These are phyloP conservation scores for Cyclocybe aegerita DNA, from an alignment of 768 basidiomycete genomes.

Conservation along the genomic window DNA sequence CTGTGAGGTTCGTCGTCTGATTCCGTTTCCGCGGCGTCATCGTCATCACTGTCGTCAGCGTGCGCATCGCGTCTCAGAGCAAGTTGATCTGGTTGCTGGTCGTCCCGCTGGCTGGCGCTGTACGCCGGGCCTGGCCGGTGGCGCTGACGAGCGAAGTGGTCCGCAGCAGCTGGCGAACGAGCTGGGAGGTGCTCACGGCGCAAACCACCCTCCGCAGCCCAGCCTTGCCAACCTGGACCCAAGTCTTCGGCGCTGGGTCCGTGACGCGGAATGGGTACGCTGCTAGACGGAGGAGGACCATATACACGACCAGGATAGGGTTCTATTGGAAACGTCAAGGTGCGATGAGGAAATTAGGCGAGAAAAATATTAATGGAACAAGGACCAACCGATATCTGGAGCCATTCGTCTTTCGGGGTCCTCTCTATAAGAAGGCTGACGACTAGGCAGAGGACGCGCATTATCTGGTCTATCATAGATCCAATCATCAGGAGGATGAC, in stretches of 20 bases:
- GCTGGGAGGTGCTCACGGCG: not conserved
- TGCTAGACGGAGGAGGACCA: not conserved
- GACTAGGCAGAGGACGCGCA: conserved; percentile 11
- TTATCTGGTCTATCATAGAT: conserved; percentile 14
- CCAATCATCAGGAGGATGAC: conserved; percentile 15
- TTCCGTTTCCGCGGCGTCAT: conserved; percentile 15
- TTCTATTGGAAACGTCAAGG: not conserved
- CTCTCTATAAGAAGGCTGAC: conserved; percentile 17
- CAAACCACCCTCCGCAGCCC: conserved; percentile 8
- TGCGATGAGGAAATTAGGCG: not conserved
- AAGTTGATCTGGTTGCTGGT: conserved; percentile 1
- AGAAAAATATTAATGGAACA: not conserved
- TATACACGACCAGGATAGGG: not conserved
- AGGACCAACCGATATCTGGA: conserved; percentile 1
- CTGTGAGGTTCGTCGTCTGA: not conserved
- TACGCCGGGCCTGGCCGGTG: not conserved
- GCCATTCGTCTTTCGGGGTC: conserved; percentile 16
- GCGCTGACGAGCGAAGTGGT: conserved; percentile 10
- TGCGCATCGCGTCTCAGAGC: not conserved
- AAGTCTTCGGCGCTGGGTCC: conserved; percentile 2
- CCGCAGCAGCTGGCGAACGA: not conserved
- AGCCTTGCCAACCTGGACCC: conserved; percentile 14
- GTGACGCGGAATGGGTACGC: conserved; percentile 14
- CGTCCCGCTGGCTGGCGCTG: not conserved
- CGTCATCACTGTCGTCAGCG: conserved; percentile 9